Evolutionary conservation across 345 rosid species (phyloP), one percentile per base, ranked within the genome.

Genomic region (Pugionium cornutum): DNA sequence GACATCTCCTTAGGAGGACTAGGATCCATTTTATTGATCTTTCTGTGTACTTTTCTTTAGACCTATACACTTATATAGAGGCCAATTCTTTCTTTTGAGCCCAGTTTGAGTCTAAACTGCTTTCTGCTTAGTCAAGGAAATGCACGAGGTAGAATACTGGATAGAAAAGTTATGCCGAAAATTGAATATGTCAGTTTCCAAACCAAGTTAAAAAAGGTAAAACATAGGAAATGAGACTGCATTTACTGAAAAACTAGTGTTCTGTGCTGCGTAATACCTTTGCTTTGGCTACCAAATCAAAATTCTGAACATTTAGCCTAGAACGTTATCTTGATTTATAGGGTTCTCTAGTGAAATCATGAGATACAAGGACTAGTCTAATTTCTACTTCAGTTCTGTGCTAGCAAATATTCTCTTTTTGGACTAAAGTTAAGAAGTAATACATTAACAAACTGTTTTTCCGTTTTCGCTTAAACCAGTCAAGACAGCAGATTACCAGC

Each of bases 401-500:
- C 42, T 56, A 47, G 62, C 42, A 2, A 7, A 2, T n/a, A 56
- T 67, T 29, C 33, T 42, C 28, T 45, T 28, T 66, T 59, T 60
- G 51, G 43, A 53, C 45, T 29, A 37, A 44, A 27, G 49, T 25
- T 45, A 55, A 31, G 36, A 66, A 59, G 62, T 73, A 8, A 31
- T 47, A 73, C 36, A 48, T 33, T 74, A 69, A 68, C 75, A 51
- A 65, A 53, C 31, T 58, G 10, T 59, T 58, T 11, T 51, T 33
- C 25, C 54, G 11, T 18, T 42, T 60, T 48, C 53, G 60, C 27
- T 74, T 71, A 52, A 49, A 59, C 62, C 89, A 94, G 99, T 74
- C 99, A 90, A 86, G 99, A 94, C 73, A 94, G 99, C 73, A 84
- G 96, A 82, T 80, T 94, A 61, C 95, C 99, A 9, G 97, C 99